phyloP scores from a whole-genome alignment of 1,284 basidiomycete species.

The Crucibulum parvulum region DNA sequence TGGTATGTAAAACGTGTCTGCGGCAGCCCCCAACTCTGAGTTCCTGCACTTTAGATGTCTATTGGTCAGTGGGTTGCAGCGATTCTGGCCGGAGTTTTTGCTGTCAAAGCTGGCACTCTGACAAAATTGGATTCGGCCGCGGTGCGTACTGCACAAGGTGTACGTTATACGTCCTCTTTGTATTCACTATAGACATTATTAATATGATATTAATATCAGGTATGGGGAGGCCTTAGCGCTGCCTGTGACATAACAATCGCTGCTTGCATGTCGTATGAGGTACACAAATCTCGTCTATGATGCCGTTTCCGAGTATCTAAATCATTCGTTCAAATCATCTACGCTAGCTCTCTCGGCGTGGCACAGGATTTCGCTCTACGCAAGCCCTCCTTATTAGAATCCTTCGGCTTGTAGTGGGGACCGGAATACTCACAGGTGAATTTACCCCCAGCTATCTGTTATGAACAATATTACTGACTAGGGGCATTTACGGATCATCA shows the following conservation, averaged over 20 bases:
- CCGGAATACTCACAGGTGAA: constrained; percentile 14
- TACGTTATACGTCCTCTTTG: background rate
- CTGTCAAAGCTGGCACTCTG: background rate
- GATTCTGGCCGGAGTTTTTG: background rate
- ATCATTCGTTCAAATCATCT: background rate
- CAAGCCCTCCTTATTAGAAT: background rate
- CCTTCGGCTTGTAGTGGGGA: constrained; percentile 13
- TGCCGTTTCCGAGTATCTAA: background rate
- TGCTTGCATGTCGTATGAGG: constrained; percentile 17
- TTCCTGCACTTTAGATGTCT: constrained; percentile 3
- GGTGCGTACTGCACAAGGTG: constrained; percentile 1
- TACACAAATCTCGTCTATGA: background rate
- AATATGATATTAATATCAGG: background rate
- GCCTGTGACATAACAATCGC: constrained; percentile 15
- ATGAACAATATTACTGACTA: background rate
- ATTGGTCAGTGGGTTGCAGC: constrained; percentile 2
- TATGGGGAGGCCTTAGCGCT: constrained; percentile 13
- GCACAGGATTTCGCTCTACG: constrained; percentile 1
- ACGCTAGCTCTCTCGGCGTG: background rate
- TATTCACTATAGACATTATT: background rate
- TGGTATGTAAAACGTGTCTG: background rate
- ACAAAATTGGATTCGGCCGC: background rate
- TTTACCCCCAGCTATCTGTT: background rate
- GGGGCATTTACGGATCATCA: background rate
- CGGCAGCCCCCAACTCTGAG: background rate